Conservation (phyloP, 1,139 yeast genomes). For the Scheffersomyces illinoinensis region DNA sequence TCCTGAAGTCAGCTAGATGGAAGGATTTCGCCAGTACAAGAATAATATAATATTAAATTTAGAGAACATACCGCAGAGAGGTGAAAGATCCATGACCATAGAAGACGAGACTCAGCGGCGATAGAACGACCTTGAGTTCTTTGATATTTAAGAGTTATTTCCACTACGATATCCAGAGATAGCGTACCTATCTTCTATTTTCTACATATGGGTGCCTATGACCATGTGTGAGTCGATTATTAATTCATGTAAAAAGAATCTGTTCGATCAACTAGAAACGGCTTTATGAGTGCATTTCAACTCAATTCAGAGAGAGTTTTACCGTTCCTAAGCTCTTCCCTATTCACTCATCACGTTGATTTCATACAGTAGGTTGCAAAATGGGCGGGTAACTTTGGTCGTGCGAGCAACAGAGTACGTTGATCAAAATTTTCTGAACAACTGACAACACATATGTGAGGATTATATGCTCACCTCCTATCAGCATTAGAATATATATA, state of each 20-base stretch:
- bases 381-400: neutral
- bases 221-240: neutral
- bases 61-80: too few relatives aligned
- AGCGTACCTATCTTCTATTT: too few relatives aligned
- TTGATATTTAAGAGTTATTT: neutral
- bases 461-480: neutral
- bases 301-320: neutral
- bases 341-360: neutral
- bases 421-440: neutral
- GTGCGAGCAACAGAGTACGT: neutral
- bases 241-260: too few relatives aligned
- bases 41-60: too few relatives aligned
- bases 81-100: too few relatives aligned
- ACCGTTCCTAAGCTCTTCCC: neutral
- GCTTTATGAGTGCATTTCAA: neutral
- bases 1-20: conserved; percentile 14
- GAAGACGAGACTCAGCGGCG: neutral
- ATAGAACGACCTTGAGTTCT: neutral
- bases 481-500: neutral
- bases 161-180: neutral
- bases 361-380: neutral
- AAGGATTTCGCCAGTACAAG: neutral
- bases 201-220: neutral
- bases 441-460: neutral
- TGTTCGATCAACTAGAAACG: neutral